Evolutionary conservation across 2,329 filamentous ascomycete species (phyloP).

Genomic region (Sclerotiophoma versabilis): DNA sequence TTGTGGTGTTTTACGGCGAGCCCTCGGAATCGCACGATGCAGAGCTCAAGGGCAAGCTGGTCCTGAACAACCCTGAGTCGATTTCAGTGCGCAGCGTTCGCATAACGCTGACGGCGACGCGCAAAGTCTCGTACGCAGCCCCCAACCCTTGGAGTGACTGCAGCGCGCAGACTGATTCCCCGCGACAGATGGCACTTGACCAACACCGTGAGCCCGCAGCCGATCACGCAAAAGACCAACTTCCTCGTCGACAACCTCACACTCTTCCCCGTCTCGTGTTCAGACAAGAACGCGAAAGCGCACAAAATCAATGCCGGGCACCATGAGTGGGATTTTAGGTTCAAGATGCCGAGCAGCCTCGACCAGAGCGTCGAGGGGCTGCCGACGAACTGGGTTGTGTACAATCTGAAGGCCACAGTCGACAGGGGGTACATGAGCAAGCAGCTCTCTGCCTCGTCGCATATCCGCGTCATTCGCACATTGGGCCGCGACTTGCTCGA

Average conservation of each 20-base stretch:
- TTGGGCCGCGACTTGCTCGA: conserved; percentile 74
- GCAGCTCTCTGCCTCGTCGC: conserved; percentile 80
- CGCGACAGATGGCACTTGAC: conserved; percentile 45
- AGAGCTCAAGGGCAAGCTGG: conserved; percentile 56
- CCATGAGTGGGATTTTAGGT: conserved; percentile 60
- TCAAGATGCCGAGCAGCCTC: conserved; percentile 55
- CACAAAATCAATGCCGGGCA: conserved; percentile 59
- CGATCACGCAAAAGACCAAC: conserved; percentile 56
- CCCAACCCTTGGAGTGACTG: neutral
- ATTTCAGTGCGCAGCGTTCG: conserved; percentile 57
- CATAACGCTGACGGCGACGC: conserved; percentile 56
- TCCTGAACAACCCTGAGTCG: conserved; percentile 56
- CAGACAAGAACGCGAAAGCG: conserved; percentile 46
- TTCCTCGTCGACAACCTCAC: conserved; percentile 55
- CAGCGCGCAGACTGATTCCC: conserved; percentile 20
- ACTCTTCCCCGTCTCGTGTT: conserved; percentile 51
- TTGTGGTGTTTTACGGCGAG: conserved; percentile 59
- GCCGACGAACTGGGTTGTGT: conserved; percentile 83
- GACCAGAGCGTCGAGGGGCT: conserved; percentile 93
- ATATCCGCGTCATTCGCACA: conserved; percentile 58
- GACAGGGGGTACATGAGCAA: conserved; percentile 87
- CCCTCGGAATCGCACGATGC: conserved; percentile 54
- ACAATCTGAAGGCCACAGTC: conserved; percentile 89
- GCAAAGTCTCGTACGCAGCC: conserved; percentile 53
- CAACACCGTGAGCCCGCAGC: conserved; percentile 50